Evolutionary conservation across 1,284 basidiomycete species (phyloP), one percentile per base, ranked within the genome.

Genomic region (Trichosporon sp.): DNA sequence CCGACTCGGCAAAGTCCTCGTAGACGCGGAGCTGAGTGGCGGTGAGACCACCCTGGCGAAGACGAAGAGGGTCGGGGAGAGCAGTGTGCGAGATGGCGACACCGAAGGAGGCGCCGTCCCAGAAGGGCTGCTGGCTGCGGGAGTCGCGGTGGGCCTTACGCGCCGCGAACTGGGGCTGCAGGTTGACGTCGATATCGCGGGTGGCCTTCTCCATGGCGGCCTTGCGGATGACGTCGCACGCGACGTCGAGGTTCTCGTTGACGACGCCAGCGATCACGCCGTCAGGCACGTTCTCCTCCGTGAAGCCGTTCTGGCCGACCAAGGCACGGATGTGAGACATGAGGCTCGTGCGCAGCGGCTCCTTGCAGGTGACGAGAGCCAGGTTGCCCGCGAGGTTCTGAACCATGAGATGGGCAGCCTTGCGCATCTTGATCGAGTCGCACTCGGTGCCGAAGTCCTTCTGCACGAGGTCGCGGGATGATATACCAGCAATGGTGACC

Each of bases 401-500:
- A 1, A 95, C 95, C 95, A 98, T 99, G 68, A 95, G 85, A 83
- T 98, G 95, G 6, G 93, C 94, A 12, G 97, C 94, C 79, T 91
- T 91, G 61, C 94, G 90, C 81, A 99, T 86, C 84, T 92, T 96
- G 66, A 91, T 90, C 79, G 98, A 95, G 80, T 93, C 94, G 19
- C 91, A 87, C 77, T 99, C 97, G 74, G 94, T 95, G 2, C 93
- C 95, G 78, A 97, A 99, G 84, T 99, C 97, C 85, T 99, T 99
- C 71, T 91, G 89, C 37, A 98, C 93, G 8, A 99, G 87, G 83
- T 99, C 97, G 54, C 95, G 89, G 16, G 96, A 97, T 21, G 97
- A 99, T 76, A 99, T 98, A 38, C 95, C 94, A 7, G 97, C 97
- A 77, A 99, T 99, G 1, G 97, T 99, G 59, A 98, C 97, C n/a